Evolutionary conservation across 495 filamentous ascomycete species (phyloP).

Genomic region (Peziza echinospora): DNA sequence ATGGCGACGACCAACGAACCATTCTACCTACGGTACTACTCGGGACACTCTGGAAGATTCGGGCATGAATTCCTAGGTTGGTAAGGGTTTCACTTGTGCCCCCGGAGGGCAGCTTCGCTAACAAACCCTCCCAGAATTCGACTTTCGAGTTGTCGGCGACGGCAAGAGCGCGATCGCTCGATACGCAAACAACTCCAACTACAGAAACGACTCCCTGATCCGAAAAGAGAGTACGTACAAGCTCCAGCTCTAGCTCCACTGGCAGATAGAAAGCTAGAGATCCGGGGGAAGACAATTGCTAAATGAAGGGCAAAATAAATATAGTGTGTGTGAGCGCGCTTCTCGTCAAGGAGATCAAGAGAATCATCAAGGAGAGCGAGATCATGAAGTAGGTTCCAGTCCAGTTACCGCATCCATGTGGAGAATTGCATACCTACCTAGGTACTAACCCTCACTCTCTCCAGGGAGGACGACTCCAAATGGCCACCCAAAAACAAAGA

Average conservation of each 20-base stretch:
- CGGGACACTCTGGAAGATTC: slow-evolving; percentile 91
- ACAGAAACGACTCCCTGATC: slow-evolving; percentile 94
- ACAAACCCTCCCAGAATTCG: slow-evolving; percentile 48
- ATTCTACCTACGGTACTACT: slow-evolving; percentile 97
- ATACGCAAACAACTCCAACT: slow-evolving; percentile 99
- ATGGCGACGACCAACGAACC: slow-evolving; percentile 33
- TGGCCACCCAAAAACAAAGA: slow-evolving; percentile 99
- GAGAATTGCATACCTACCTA: background rate
- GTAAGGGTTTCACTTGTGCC: slow-evolving; percentile 7
- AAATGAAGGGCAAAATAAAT: background rate
- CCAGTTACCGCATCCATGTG: too few species aligned
- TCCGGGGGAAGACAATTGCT: too few species aligned
- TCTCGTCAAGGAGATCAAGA: slow-evolving; percentile 86
- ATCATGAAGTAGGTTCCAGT: slow-evolving; percentile 99
- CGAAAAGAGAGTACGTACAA: slow-evolving; percentile 84
- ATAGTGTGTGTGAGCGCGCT: slow-evolving; percentile 88
- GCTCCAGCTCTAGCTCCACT: too few species aligned
- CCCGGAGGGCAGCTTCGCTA: slow-evolving; percentile 84
- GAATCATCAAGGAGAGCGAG: slow-evolving; percentile 93
- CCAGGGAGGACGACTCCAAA: slow-evolving; percentile 92
- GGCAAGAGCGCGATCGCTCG: slow-evolving; percentile 86
- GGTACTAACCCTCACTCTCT: slow-evolving; percentile 2
- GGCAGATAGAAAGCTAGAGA: too few species aligned
- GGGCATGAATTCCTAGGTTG: slow-evolving; percentile 95
- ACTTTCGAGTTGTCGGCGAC: slow-evolving; percentile 80